Percentiles rank a stretch among this genome's conserved stretches.
Conservation (phyloP, 345 rosid genomes). For the Dipteronia dyeriana region DNA sequence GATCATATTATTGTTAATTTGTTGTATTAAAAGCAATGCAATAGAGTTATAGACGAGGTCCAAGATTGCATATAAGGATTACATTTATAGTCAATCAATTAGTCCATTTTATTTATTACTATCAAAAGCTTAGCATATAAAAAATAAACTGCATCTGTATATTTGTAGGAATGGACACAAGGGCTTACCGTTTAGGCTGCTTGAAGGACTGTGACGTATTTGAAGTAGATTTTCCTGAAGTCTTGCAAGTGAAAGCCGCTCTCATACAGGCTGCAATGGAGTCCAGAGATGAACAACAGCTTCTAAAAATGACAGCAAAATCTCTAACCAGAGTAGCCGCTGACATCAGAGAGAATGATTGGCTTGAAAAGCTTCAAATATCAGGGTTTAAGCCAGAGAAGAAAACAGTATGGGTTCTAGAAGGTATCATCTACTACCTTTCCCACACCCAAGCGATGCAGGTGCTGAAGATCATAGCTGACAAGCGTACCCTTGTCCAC, state of each 20-base stretch:
- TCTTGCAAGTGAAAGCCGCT: constrained; percentile 62
- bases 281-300: constrained; percentile 39
- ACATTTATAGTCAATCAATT: background rate
- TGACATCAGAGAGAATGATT: constrained; percentile 64
- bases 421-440: constrained; percentile 90
- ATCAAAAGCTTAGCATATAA: background rate
- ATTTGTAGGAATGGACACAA: constrained; percentile 84
- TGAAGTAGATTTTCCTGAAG: constrained; percentile 87
- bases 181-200: constrained; percentile 78
- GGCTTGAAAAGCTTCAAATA: constrained; percentile 74
- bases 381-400: constrained; percentile 71
- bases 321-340: constrained; percentile 80
- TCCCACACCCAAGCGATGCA: constrained; percentile 81
- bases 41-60: background rate
- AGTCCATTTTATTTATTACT: background rate
- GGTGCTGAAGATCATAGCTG: constrained; percentile 81
- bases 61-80: background rate
- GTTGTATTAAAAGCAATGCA: background rate
- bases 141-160: background rate
- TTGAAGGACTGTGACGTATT: constrained; percentile 68
- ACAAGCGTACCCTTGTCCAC: constrained; percentile 54
- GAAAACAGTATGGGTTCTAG: constrained; percentile 88
- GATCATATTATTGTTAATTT: background rate
- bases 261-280: constrained; percentile 62
- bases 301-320: constrained; percentile 57